Evolutionary conservation across 805 yeast genomes (phyloP).

Genomic region (Ogataea degrootiae): DNA sequence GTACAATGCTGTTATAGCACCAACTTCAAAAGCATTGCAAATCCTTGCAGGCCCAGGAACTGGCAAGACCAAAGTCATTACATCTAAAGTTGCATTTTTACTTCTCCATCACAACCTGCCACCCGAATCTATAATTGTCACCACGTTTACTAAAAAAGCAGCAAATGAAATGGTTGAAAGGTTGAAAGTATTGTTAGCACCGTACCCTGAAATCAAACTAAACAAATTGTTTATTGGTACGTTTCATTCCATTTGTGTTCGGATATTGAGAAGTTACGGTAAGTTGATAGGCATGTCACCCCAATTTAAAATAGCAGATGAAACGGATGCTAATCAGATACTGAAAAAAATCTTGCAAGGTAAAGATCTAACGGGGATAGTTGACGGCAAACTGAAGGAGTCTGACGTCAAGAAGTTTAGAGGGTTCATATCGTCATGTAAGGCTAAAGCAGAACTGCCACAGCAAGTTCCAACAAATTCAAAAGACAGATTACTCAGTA

Average conservation of each 20-base stretch:
- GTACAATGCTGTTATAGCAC: constrained; percentile 38
- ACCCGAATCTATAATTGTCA: constrained; percentile 68
- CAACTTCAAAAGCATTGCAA: constrained; percentile 37
- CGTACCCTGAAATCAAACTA: constrained; percentile 28
- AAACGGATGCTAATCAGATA: constrained; percentile 50
- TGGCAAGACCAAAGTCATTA: constrained; percentile 78
- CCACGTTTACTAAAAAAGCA: constrained; percentile 92
- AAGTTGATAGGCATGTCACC: constrained; percentile 36
- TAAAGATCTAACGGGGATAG: constrained; percentile 9
- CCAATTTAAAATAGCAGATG: constrained; percentile 56
- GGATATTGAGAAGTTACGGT: constrained; percentile 56
- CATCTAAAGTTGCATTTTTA: constrained; percentile 72
- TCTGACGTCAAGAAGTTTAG: constrained; percentile 38
- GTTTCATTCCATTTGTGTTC: constrained; percentile 77
- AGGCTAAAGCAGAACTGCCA: constrained; percentile 47
- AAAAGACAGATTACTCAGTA: constrained; percentile 25
- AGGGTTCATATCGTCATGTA: constrained; percentile 49
- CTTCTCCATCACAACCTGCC: constrained; percentile 44
- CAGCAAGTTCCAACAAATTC: constrained; percentile 26
- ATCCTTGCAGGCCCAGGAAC: constrained; percentile 62
- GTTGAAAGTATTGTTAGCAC: constrained; percentile 34
- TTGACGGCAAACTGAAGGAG: constrained; percentile 21
- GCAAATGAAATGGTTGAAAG: constrained; percentile 80
- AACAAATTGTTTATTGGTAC: constrained; percentile 70
- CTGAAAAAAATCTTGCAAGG: constrained; percentile 33